Conservation (phyloP, 2,329 filamentous ascomycete species). For the Fusarium armeniacum region DNA sequence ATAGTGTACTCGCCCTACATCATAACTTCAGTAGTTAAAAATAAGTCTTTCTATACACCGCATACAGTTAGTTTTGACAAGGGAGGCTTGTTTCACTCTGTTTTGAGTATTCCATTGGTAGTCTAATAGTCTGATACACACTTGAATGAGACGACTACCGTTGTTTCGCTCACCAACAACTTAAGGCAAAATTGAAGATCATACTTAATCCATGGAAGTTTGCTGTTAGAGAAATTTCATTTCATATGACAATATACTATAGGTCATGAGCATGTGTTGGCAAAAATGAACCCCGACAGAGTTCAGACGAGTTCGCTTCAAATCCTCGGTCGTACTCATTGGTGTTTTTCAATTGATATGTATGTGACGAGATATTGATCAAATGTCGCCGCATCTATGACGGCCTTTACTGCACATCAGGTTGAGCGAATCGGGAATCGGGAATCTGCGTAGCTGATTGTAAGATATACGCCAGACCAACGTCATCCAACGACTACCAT, state of each 20-base stretch:
- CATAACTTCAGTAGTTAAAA: too few species aligned
- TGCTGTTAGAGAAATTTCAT: too few species aligned
- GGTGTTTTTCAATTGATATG: background rate
- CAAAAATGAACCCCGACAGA: background rate
- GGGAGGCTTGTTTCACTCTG: background rate
- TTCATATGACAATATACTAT: background rate
- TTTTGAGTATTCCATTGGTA: background rate
- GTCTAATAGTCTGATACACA: too few species aligned
- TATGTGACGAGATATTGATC: background rate
- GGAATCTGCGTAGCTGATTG: background rate
- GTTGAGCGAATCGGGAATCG: background rate
- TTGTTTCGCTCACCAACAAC: background rate
- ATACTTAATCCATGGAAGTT: background rate
- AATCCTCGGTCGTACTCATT: background rate
- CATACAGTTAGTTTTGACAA: background rate
- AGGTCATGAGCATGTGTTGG: background rate
- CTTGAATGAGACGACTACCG: background rate
- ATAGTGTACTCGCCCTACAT: too few species aligned
- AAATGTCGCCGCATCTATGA: background rate
- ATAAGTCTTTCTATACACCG: background rate
- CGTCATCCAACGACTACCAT: background rate
- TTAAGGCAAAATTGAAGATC: background rate
- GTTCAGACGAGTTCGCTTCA: background rate
- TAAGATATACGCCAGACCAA: slow-evolving; percentile 19
- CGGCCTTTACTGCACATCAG: background rate